phyloP scores from a whole-genome alignment of 768 basidiomycete genomes.

The Dentipellis fragilis region DNA sequence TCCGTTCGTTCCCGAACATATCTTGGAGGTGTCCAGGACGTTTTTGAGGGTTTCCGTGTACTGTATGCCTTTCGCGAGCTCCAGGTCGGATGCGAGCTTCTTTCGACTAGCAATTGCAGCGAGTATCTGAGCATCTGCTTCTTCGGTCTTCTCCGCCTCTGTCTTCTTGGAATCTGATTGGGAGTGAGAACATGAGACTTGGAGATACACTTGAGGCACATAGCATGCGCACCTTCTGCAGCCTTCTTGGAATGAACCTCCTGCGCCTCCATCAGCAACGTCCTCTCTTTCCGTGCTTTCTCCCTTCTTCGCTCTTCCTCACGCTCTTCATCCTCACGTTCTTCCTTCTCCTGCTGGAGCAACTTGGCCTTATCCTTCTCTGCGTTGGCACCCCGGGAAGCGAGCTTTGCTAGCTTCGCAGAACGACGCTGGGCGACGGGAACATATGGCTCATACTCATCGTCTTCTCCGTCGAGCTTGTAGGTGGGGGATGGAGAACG shows the following conservation, averaged over 20 bases:
- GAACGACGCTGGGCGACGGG: constrained; percentile 80
- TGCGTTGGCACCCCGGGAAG: constrained; percentile 46
- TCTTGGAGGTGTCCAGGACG: constrained; percentile 81
- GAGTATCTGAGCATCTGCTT: constrained; percentile 84
- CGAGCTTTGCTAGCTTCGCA: constrained; percentile 68
- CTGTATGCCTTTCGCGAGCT: constrained; percentile 85
- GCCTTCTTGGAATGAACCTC: constrained; percentile 85
- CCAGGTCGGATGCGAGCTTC: constrained; percentile 87
- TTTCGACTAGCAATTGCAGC: constrained; percentile 85
- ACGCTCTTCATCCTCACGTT: constrained; percentile 60
- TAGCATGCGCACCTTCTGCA: constrained; percentile 49
- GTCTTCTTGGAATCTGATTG: constrained; percentile 78
- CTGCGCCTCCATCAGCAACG: constrained; percentile 86
- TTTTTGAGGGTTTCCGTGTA: constrained; percentile 79
- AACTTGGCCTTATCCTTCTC: constrained; percentile 39
- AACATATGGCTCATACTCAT: constrained; percentile 75
- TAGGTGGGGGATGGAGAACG: constrained; percentile 53
- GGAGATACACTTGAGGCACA: neutral
- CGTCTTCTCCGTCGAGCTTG: constrained; percentile 51
- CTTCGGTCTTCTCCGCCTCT: constrained; percentile 74
- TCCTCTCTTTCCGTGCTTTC: constrained; percentile 73
- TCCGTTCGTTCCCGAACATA: constrained; percentile 66
- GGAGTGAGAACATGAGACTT: neutral
- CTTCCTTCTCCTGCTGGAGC: constrained; percentile 47
- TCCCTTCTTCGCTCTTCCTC: constrained; percentile 74